Conservation (phyloP, 108 stramenopile species). For the Schizochytrium sp. region DNA sequence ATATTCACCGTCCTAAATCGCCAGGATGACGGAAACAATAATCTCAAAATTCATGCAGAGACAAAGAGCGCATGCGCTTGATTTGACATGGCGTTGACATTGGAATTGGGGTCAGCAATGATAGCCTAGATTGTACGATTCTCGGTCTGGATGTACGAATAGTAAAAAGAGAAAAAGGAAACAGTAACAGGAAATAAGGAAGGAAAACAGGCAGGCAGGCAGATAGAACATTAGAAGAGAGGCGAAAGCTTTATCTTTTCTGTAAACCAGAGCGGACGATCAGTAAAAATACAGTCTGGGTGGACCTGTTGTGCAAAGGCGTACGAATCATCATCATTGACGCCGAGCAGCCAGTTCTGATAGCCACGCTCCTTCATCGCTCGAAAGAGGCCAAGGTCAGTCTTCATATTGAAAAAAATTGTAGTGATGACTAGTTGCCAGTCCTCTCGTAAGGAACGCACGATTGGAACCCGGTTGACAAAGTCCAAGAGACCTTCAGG, state of each 20-base stretch:
- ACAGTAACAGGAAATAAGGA: not conserved
- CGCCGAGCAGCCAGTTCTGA: conserved; percentile 61
- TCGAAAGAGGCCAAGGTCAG: conserved; percentile 55
- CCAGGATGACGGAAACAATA: no score
- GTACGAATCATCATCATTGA: conserved; percentile 48
- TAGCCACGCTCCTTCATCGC: conserved; percentile 64
- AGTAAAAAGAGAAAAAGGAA: no score
- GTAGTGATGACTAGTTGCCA: conserved; percentile 58
- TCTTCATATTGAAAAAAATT: conserved; percentile 21
- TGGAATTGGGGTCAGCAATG: no score
- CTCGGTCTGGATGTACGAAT: no score
- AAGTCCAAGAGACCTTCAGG: conserved; percentile 34
- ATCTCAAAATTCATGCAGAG: no score
- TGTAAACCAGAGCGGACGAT: conserved; percentile 28
- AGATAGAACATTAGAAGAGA: not conserved
- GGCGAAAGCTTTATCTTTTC: not conserved
- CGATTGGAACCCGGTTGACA: conserved; percentile 30
- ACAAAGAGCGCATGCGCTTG: no score
- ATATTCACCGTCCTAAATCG: no score
- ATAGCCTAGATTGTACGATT: no score
- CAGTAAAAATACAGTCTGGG: conserved; percentile 17
- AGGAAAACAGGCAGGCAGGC: not conserved
- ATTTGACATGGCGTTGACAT: no score
- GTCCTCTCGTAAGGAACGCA: conserved; percentile 16
- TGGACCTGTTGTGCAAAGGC: not conserved